Evolutionary conservation across 1,139 yeast species (phyloP), one percentile per base, ranked within the genome.

Genomic region (Chernovozyma sophiae-reginae): DNA sequence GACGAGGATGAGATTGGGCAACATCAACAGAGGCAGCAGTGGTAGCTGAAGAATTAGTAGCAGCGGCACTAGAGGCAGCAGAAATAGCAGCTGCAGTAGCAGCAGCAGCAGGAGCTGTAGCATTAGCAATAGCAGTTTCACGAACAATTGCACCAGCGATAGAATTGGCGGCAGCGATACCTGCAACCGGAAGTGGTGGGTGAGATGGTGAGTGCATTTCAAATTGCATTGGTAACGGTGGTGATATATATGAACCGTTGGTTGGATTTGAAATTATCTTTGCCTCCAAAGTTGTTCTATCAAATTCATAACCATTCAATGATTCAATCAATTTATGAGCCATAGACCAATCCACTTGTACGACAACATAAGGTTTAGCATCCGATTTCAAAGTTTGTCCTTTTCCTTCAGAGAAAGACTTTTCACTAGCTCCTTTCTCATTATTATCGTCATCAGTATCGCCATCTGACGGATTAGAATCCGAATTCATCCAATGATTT

Each of bases 251-350:
- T 14, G 29, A 16, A 16, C 29, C 29, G 12, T 26, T 26, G 12
- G 6, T 13, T 16, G 29, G 12, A 14, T 13, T 13, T 14, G 29
- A 26, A 14, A 26, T 26, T 6, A 26, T 6, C 6, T 26, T 26
- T 14, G 48, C 62, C 15, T 55, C 56, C 32, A 60, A 39, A 4
- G 42, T 43, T 27, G 43, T 45, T 4, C 45, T 48, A 5, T 36
- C 32, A 62, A 61, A 60, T 31, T 53, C 53, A 40, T 50, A 55
- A 1, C 65, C 66, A 40, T 60, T 49, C 33, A 61, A 43, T 2
- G 37, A 42, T 7, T 54, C 56, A 18, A 54, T 38, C 12, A 59
- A 37, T 17, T 37, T 41, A 18, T 28, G 26, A 11, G 37, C 37
- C 11, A 35, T 14, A 5, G 37, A 18, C 37, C 37, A 35, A 27